A percentile compares a stretch with the other conserved stretches of the same genome.
Evolutionary conservation across 805 yeast species (phyloP).

Genomic region (Wickerhamiella parazyma): DNA sequence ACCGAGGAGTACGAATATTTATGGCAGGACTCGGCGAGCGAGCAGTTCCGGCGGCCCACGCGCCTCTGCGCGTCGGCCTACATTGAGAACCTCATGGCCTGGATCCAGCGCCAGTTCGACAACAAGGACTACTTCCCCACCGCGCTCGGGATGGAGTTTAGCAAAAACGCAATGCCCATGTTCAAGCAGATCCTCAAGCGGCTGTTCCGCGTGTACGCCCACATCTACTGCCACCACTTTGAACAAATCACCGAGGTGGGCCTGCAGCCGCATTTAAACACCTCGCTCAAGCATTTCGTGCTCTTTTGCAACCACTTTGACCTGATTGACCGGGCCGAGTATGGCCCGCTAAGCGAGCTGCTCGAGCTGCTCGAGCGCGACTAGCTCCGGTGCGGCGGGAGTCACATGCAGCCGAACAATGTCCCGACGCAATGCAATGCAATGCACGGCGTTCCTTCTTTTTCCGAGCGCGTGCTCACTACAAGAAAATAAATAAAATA

Average conservation of each 20-base stretch:
- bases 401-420: not conserved
- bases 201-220: conserved; percentile 88
- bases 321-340: conserved; percentile 65
- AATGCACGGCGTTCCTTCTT: not conserved
- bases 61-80: conserved; percentile 90
- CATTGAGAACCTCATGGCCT: conserved; percentile 81
- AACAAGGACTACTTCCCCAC: conserved; percentile 84
- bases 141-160: conserved; percentile 83
- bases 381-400: not conserved
- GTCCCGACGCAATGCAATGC: not conserved
- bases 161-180: conserved; percentile 63
- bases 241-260: conserved; percentile 90
- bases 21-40: conserved; percentile 64
- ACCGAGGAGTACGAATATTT: conserved; percentile 92
- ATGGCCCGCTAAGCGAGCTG: conserved; percentile 81
- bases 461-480: not conserved
- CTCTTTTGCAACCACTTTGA: conserved; percentile 75
- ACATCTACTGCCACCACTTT: conserved; percentile 94
- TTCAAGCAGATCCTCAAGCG: conserved; percentile 83
- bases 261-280: conserved; percentile 80
- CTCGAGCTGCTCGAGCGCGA: conserved; percentile 52
- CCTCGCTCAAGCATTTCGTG: conserved; percentile 87
- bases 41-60: conserved; percentile 53
- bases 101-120: conserved; percentile 90
- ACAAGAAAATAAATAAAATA: not conserved